Evolutionary conservation across 2,329 filamentous ascomycete species (phyloP), one percentile per base, ranked within the genome.

Genomic region (Xylariales sp.): DNA sequence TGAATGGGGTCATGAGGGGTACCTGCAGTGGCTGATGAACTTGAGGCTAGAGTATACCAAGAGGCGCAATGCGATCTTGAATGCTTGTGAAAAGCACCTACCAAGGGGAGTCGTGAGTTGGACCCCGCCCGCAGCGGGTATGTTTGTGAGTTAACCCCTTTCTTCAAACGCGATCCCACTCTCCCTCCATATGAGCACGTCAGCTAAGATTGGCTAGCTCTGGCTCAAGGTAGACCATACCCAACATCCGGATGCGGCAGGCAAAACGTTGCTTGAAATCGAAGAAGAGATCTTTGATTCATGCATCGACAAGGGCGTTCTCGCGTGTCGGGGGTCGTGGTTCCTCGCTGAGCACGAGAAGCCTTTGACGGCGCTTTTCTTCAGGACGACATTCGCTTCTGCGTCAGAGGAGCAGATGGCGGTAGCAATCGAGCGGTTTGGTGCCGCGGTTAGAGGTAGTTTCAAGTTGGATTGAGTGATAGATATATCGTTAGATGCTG

Each of bases 1-100:
- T 63, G 81, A 83, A 37, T 98, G 93, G 93, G 93, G 91, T 18
- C 93, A 98, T 57, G 74, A 79, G 31, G 90, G 90, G 2, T 98
- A 94, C 58, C 65, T 98, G 18, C 75, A 84, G 56, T 98, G 93
- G 93, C 68, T 98, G 49, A 86, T 93, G 59, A 76, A 88, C 59
- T 68, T 97, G 54, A 78, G 89, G 34, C 63, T 80, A 54, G 80
- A 89, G 62, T 98, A 98, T 59, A 93, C 90, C 1, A 69, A 71
- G 50, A 79, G 91, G 46, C 73, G 93, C 42, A 77, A 97, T 57
- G 75, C 79, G 19, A 78, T 98, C 43, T 70, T 95, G 4, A 72
- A 75, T 6, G 88, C 90, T 0, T 96, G 89, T 58, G 87, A 93
- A 62, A 76, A 79, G 48, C 78, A 84, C 52, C 66, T 96, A 15